A percentile compares a stretch with the other conserved stretches of the same genome.
phyloP scores from a whole-genome alignment of 192 early-diverging fungal genomes.

The Allomyces macrogynus region DNA sequence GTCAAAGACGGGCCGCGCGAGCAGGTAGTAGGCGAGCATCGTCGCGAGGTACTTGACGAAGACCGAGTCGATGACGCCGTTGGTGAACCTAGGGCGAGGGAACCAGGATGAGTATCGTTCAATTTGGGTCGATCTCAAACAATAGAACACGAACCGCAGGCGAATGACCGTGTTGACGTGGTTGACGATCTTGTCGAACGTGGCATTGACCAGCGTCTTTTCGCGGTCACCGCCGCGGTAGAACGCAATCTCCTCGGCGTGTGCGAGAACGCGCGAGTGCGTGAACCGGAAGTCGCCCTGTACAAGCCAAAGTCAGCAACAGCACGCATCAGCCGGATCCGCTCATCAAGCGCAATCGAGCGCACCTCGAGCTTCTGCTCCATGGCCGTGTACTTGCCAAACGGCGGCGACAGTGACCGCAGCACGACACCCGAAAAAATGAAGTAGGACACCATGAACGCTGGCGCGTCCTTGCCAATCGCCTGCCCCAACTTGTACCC shows the following conservation, averaged over 20 bases:
- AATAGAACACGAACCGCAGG: conserved; percentile 55
- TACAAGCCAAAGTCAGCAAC: conserved; percentile 3
- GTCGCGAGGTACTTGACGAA: conserved; percentile 44
- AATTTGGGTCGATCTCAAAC: too few species aligned
- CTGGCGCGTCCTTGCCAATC: conserved; percentile 30
- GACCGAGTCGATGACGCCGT: conserved; percentile 41
- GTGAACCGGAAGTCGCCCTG: conserved; percentile 86
- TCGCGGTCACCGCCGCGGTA: conserved; percentile 70
- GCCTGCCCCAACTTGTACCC: conserved; percentile 48
- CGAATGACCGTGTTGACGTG: conserved; percentile 76
- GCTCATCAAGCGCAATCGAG: too few species aligned
- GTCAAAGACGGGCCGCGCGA: conserved; percentile 38
- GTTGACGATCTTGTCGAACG: conserved; percentile 55
- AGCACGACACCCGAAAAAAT: conserved; percentile 54
- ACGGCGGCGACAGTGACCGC: conserved; percentile 74
- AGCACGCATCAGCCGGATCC: too few species aligned
- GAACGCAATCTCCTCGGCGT: conserved; percentile 90
- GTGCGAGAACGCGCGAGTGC: conserved; percentile 81
- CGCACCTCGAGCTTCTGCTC: conserved; percentile 62
- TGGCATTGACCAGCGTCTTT: conserved; percentile 53
- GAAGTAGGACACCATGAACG: conserved; percentile 39
- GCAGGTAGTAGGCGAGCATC: conserved; percentile 40
- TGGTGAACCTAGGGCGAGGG: conserved; percentile 12
- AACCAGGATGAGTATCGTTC: too few species aligned
- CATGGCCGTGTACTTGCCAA: conserved; percentile 84